Conservation (phyloP, 352 stramenopile genomes). For the Globisporangium echinulatum region DNA sequence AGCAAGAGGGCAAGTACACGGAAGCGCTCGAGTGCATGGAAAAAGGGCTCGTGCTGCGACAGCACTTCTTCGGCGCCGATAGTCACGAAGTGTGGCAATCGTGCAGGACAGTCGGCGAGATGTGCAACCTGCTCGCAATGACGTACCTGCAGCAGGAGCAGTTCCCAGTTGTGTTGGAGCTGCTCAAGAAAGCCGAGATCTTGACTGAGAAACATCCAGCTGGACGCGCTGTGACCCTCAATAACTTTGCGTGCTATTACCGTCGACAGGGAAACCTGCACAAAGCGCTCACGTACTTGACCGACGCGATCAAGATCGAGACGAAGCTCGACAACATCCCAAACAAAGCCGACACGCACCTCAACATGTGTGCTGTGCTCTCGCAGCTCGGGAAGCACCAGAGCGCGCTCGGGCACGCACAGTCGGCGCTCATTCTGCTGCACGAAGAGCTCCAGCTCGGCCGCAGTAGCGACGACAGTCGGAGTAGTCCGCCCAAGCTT, state of each 20-base stretch:
- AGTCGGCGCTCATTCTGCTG: constrained; percentile 89
- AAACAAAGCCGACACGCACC: constrained; percentile 91
- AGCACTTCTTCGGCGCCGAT: constrained; percentile 91
- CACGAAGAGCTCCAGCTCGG: constrained; percentile 88
- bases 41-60: constrained; percentile 86
- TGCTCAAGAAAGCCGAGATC: constrained; percentile 94
- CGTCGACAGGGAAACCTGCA: constrained; percentile 87
- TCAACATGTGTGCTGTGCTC: constrained; percentile 94
- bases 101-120: constrained; percentile 92
- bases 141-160: constrained; percentile 94
- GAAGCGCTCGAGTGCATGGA: constrained; percentile 93
- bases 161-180: constrained; percentile 87
- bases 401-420: constrained; percentile 87
- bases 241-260: constrained; percentile 94
- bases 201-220: constrained; percentile 83
- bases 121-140: constrained; percentile 95
- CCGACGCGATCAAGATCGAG: constrained; percentile 91
- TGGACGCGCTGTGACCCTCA: constrained; percentile 88
- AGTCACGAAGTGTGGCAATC: constrained; percentile 86
- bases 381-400: constrained; percentile 89
- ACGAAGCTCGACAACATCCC: constrained; percentile 71
- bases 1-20: constrained; percentile 89
- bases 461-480: constrained; percentile 1
- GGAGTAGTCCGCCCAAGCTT: constrained; percentile 11
- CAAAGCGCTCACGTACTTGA: constrained; percentile 89